Evolutionary conservation across 108 stramenopile genomes (phyloP).

Genomic region (Aurantiochytrium sp.): DNA sequence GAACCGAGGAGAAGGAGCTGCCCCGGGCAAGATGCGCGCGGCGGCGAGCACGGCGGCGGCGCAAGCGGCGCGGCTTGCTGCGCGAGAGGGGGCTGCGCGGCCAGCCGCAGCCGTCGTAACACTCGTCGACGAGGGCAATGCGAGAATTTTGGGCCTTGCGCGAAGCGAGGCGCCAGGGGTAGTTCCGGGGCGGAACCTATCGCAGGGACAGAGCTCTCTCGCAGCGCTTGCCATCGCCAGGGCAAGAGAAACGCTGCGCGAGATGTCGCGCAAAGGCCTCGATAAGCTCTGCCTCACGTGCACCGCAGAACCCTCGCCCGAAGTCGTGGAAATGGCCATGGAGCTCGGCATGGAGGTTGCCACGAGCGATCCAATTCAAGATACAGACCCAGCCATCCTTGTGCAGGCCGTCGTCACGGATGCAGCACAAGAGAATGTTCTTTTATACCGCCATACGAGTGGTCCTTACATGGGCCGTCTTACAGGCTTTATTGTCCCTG

Average conservation of each 20-base stretch:
- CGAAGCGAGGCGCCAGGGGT: not conserved
- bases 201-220: not conserved
- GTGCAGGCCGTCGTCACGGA: not conserved
- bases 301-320: not conserved
- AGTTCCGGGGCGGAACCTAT: not conserved
- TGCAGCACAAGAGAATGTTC: not conserved
- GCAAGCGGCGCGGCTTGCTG: not conserved
- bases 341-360: not conserved
- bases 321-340: not conserved
- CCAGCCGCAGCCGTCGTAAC: not conserved
- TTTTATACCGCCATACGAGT: not conserved
- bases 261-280: not conserved
- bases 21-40: not conserved
- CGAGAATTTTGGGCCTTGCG: not conserved
- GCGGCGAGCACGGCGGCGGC: not conserved
- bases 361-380: not conserved
- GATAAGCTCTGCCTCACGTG: not conserved
- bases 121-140: not conserved
- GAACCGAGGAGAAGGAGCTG: not conserved
- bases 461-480: not conserved
- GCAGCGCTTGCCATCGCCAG: not conserved
- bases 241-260: not conserved
- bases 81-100: not conserved
- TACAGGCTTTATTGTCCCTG: not conserved
- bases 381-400: not conserved